phyloP scores from a whole-genome alignment of 768 basidiomycete species.

The Pleurotus eryngii region DNA sequence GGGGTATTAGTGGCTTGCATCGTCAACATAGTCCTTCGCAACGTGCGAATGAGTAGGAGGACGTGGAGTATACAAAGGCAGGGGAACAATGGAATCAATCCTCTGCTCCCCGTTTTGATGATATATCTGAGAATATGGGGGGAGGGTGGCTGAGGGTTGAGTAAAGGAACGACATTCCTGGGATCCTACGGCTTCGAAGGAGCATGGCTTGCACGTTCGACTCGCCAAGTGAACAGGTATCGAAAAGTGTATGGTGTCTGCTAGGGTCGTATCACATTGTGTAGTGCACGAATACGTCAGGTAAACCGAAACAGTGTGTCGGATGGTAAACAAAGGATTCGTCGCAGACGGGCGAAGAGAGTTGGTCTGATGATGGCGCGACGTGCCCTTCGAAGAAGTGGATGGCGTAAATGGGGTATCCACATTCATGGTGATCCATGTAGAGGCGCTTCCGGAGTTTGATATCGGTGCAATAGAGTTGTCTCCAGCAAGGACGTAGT shows the following conservation, averaged over 20 bases:
- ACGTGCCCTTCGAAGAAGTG: slow-evolving; percentile 13
- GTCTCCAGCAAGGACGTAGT: slow-evolving; percentile 45
- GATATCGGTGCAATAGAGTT: slow-evolving; percentile 49
- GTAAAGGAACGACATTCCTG: neutral
- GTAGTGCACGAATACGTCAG: slow-evolving; percentile 55
- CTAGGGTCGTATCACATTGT: slow-evolving; percentile 28
- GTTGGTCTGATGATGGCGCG: slow-evolving; percentile 24
- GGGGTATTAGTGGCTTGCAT: too few species aligned
- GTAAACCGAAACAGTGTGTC: slow-evolving; percentile 51
- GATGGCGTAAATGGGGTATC: slow-evolving; percentile 43
- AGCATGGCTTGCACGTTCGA: slow-evolving; percentile 29
- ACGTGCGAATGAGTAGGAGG: neutral
- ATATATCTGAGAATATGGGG: slow-evolving; percentile 78
- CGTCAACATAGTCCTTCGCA: too few species aligned
- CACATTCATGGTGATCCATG: slow-evolving; percentile 61
- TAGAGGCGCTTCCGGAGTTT: slow-evolving; percentile 25
- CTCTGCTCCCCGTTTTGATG: slow-evolving; percentile 70
- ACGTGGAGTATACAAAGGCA: slow-evolving; percentile 60
- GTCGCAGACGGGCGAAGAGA: slow-evolving; percentile 42
- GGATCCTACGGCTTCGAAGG: slow-evolving; percentile 8
- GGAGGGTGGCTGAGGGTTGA: slow-evolving; percentile 36
- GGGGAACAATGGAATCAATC: slow-evolving; percentile 59
- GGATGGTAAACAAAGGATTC: slow-evolving; percentile 56
- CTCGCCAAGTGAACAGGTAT: slow-evolving; percentile 52
- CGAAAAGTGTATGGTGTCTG: slow-evolving; percentile 36